Evolutionary conservation across 2,329 filamentous ascomycete genomes (phyloP), one percentile per base, ranked within the genome.

Genomic region (Aspergillus ochraceus): DNA sequence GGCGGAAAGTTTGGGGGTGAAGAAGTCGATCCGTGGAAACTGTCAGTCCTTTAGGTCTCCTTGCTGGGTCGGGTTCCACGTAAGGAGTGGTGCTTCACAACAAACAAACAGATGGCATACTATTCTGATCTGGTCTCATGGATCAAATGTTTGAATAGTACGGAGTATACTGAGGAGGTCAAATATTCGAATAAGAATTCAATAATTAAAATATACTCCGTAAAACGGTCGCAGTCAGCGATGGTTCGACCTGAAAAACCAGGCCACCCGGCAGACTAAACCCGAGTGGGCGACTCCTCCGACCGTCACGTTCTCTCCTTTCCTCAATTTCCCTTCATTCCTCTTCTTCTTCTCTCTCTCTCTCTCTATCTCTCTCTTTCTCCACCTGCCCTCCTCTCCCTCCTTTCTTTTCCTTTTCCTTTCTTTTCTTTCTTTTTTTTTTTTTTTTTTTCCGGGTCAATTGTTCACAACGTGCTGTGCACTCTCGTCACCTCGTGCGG

Each of bases 381-480:
- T 20, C 8, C n/a, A 19, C 30, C 20, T 29, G n/a, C 32, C 30
- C 29, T 29, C 49, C 24, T 10, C 20, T 50, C 29, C 19, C 17
- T 14, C 29, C 20, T 14, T 20, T 30, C 20, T n/a, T 19, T 10
- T 30, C 22, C 32, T 47, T 39, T 47, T 22, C 42, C 42, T 20
- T 30, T 17, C 36, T 20, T n/a, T 54, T 56, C 19, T 26, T 26
- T 54, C 50, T 22, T 24, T 19, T 4, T 8, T 4, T 22, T 49
- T 26, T 19, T 19, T 22, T 46, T 14, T 11, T 53, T 55, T 19
- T 24, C 22, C 49, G 39, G 26, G 26, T 29, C 26, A 8, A 29
- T 29, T 29, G 26, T 1, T 29, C 26, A 29, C 26, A 56, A 56
- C 54, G 54, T 56, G 54, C 54, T 56, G 54, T 47, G 54, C 54